Evolutionary conservation across 2,329 filamentous ascomycete species (phyloP).

Genomic region (Escovopsis sp.): DNA sequence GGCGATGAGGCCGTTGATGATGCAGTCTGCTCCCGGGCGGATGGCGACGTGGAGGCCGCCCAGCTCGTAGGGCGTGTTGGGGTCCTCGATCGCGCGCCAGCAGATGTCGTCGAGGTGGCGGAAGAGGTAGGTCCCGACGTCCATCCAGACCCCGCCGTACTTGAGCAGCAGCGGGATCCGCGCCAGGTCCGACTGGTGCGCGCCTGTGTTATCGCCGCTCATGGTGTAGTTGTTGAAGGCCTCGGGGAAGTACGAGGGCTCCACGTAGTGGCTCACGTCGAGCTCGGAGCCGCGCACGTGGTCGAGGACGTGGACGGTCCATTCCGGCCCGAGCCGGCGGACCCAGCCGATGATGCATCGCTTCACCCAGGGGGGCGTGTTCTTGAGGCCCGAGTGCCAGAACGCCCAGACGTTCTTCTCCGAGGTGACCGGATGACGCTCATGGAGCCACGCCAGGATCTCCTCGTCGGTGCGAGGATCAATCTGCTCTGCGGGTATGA

Average conservation of each 20-base stretch:
- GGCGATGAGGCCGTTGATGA: slow-evolving; percentile 29
- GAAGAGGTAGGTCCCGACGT: slow-evolving; percentile 27
- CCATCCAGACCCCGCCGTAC: slow-evolving; percentile 29
- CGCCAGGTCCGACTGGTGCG: slow-evolving; percentile 32
- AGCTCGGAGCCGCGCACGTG: slow-evolving; percentile 20
- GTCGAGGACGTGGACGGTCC: slow-evolving; percentile 28
- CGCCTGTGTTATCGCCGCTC: slow-evolving; percentile 26
- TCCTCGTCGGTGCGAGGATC: slow-evolving; percentile 17
- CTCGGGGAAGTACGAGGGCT: slow-evolving; percentile 21
- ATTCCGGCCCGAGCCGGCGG: slow-evolving; percentile 18
- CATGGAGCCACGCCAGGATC: slow-evolving; percentile 16
- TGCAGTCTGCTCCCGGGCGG: neutral
- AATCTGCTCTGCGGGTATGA: slow-evolving; percentile 6
- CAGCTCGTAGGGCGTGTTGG: slow-evolving; percentile 18
- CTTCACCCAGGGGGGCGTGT: slow-evolving; percentile 20
- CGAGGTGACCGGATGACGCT: slow-evolving; percentile 16
- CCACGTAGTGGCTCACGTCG: slow-evolving; percentile 21
- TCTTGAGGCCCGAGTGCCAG: slow-evolving; percentile 22
- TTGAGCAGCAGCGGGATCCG: slow-evolving; percentile 26
- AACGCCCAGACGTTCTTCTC: slow-evolving; percentile 30
- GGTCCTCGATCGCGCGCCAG: slow-evolving; percentile 25
- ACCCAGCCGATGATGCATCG: slow-evolving; percentile 25
- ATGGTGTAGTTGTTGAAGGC: slow-evolving; percentile 28
- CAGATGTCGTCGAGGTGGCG: slow-evolving; percentile 26
- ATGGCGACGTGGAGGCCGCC: neutral